Evolutionary conservation across 2,329 filamentous ascomycete species (phyloP).

Genomic region (Phialemonium atrogriseum): DNA sequence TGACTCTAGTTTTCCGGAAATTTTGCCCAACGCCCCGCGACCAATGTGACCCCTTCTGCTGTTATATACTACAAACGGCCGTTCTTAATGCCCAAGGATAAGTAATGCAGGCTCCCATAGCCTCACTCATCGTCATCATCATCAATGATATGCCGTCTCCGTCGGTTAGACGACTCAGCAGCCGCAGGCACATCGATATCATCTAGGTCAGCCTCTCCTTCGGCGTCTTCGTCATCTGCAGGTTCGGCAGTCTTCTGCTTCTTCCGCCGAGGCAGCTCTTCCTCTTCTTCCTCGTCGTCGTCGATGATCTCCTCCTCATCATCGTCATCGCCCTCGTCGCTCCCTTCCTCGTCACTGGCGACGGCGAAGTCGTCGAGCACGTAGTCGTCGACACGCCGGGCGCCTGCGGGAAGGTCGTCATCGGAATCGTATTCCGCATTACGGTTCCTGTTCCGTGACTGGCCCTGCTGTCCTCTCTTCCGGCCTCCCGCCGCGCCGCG

Average conservation of each 20-base stretch:
- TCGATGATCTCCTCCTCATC: conserved; percentile 50
- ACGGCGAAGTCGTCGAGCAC: conserved; percentile 76
- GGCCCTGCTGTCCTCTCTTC: conserved; percentile 44
- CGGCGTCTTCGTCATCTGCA: conserved; percentile 38
- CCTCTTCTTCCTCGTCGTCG: conserved; percentile 56
- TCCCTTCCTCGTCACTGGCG: conserved; percentile 60
- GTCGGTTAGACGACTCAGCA: conserved; percentile 8
- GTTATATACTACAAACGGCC: too few species aligned
- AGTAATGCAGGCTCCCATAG: too few species aligned
- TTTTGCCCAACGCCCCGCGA: too few species aligned
- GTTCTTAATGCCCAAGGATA: too few species aligned
- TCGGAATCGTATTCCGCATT: conserved; percentile 68
- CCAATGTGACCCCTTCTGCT: too few species aligned
- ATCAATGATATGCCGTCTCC: conserved; percentile 15
- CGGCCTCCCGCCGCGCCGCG: conserved; percentile 38
- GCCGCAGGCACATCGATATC: conserved; percentile 32
- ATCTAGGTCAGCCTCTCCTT: conserved; percentile 47
- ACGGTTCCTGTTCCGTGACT: conserved; percentile 42
- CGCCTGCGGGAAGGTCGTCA: conserved; percentile 57
- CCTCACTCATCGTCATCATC: conserved; percentile 22
- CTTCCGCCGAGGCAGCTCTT: conserved; percentile 38
- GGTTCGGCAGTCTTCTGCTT: conserved; percentile 41
- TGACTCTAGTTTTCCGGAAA: too few species aligned
- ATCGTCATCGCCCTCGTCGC: conserved; percentile 50
- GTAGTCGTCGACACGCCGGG: conserved; percentile 62